Conservation (phyloP, 2,329 filamentous ascomycete species). For the Cadophora sp. region DNA sequence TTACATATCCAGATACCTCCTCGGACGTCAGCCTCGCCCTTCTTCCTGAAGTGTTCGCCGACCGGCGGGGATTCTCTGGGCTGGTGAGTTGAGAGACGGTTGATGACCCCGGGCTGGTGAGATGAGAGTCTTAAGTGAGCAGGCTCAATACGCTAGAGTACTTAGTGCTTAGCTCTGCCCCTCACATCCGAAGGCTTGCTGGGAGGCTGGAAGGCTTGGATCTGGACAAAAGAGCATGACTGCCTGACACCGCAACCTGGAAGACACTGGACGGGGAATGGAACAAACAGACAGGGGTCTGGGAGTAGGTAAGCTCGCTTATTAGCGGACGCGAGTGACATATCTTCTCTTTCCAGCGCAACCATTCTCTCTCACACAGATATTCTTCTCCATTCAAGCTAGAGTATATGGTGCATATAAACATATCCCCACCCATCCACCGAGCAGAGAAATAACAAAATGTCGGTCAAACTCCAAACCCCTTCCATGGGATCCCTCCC, state of each 20-base stretch:
- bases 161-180: background rate
- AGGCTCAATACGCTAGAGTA: no score
- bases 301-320: constrained; percentile 7
- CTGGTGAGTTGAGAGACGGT: no score
- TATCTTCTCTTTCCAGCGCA: background rate
- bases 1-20: background rate
- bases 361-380: background rate
- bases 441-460: constrained; percentile 1
- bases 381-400: background rate
- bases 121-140: background rate
- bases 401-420: background rate
- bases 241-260: background rate
- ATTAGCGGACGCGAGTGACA: background rate
- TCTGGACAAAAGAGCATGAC: background rate
- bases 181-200: constrained; percentile 12
- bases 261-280: no score
- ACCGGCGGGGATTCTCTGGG: no score
- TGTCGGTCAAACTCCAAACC: constrained; percentile 34
- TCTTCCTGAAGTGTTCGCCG: no score
- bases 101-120: background rate
- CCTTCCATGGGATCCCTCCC: constrained; percentile 32
- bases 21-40: background rate
- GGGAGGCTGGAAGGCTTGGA: background rate
- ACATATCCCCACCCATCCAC: background rate
- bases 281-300: no score